Percentiles rank a stretch among this genome's conserved stretches.
phyloP scores from a whole-genome alignment of 805 yeast species.

The Saccharomycopsis malanga region DNA sequence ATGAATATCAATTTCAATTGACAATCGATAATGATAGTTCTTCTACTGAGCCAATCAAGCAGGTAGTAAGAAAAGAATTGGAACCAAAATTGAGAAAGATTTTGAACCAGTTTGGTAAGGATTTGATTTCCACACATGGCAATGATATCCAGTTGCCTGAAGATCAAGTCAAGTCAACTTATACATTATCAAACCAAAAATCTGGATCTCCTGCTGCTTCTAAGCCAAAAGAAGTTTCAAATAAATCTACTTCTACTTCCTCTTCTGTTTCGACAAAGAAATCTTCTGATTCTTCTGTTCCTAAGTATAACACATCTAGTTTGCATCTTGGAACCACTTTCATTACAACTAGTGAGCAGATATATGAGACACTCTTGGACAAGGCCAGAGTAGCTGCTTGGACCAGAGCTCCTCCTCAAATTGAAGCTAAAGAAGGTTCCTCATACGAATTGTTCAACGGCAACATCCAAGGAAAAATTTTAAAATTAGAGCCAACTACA shows the following conservation, averaged over 20 bases:
- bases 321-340: slow-evolving; percentile 72
- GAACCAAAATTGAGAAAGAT: slow-evolving; percentile 62
- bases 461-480: slow-evolving; percentile 65
- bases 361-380: slow-evolving; percentile 70
- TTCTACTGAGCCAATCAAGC: slow-evolving; percentile 38
- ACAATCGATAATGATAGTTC: slow-evolving; percentile 51
- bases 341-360: slow-evolving; percentile 81
- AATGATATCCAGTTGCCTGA: slow-evolving; percentile 81
- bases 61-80: slow-evolving; percentile 44
- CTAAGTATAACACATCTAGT: slow-evolving; percentile 75
- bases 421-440: slow-evolving; percentile 54
- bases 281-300: slow-evolving; percentile 29
- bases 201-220: slow-evolving; percentile 12
- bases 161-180: slow-evolving; percentile 51
- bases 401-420: slow-evolving; percentile 67
- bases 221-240: slow-evolving; percentile 12
- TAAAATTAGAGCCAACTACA: slow-evolving; percentile 50
- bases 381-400: slow-evolving; percentile 81
- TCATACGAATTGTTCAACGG: slow-evolving; percentile 78
- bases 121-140: slow-evolving; percentile 68
- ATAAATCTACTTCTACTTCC: slow-evolving; percentile 21
- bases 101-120: slow-evolving; percentile 65
- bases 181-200: slow-evolving; percentile 45
- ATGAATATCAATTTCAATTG: slow-evolving; percentile 80
- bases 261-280: slow-evolving; percentile 20